Percentiles rank a stretch among this genome's conserved stretches.
Evolutionary conservation across 1,139 yeast genomes (phyloP).

Genomic region (Pichia terricola): DNA sequence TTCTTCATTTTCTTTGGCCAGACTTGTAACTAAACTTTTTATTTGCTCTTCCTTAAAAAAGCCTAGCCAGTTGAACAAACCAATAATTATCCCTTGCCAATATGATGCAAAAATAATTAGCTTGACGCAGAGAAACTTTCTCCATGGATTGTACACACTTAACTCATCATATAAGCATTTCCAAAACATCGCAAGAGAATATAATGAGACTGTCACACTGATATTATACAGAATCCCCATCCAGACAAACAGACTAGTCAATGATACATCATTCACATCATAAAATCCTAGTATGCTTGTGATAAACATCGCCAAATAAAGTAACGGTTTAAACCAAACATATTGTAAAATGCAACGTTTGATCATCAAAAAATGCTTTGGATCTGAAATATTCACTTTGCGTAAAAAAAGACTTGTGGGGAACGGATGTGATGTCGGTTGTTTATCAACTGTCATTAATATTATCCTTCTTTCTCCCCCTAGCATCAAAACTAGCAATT

Average conservation of each 20-base stretch:
- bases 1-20: conserved; percentile 26
- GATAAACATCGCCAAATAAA: conserved; percentile 49
- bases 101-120: conserved; percentile 90
- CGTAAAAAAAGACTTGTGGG: conserved; percentile 39
- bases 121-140: conserved; percentile 88
- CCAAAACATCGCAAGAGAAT: conserved; percentile 88
- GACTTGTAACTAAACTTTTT: conserved; percentile 13
- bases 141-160: conserved; percentile 76
- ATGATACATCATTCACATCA: conserved; percentile 41
- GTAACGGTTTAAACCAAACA: conserved; percentile 86
- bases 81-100: conserved; percentile 83
- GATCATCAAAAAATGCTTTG: conserved; percentile 62
- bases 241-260: conserved; percentile 52
- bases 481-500: conserved; percentile 67
- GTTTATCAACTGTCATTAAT: conserved; percentile 57
- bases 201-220: conserved; percentile 73
- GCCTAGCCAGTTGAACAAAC: conserved; percentile 49
- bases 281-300: conserved; percentile 43
- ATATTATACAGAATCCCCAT: conserved; percentile 61
- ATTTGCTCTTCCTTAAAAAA: conserved; percentile 27
- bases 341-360: conserved; percentile 88
- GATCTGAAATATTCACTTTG: conserved; percentile 77
- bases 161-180: conserved; percentile 71
- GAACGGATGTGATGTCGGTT: conserved; percentile 67
- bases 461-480: conserved; percentile 91